These are phyloP conservation scores for Xerocomus amazonicus DNA, from an alignment of 1,284 basidiomycete genomes.

Conservation along the genomic window DNA sequence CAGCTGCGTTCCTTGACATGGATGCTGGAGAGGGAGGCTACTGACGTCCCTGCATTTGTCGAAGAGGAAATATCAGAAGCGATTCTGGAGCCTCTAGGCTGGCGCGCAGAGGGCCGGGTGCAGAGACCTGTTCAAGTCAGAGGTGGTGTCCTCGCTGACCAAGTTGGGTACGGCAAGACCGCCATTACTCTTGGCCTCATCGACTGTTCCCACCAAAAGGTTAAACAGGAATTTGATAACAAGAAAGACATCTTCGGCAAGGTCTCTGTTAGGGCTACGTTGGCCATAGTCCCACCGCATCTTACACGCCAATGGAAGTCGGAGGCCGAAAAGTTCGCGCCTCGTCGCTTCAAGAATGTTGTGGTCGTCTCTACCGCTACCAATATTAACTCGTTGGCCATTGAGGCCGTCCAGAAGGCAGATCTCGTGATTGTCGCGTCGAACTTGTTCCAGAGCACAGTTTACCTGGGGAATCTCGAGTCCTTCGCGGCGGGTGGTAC, in stretches of 20 bases:
- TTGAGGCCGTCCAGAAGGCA: constrained; percentile 75
- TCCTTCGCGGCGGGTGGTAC: constrained; percentile 64
- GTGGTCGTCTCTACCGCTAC: constrained; percentile 69
- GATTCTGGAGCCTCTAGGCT: constrained; percentile 78
- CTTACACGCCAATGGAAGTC: constrained; percentile 87
- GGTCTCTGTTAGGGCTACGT: constrained; percentile 72
- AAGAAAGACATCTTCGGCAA: constrained; percentile 58
- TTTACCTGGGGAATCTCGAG: constrained; percentile 76
- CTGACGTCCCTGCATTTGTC: constrained; percentile 67
- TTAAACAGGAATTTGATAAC: constrained; percentile 56
- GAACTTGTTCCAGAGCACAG: constrained; percentile 75
- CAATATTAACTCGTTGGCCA: constrained; percentile 73
- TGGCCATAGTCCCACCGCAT: constrained; percentile 88
- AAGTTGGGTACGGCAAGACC: constrained; percentile 96
- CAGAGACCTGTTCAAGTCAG: constrained; percentile 72
- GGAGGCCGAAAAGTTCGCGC: constrained; percentile 82
- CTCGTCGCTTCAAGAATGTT: constrained; percentile 58
- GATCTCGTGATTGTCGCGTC: constrained; percentile 89
- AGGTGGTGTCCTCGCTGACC: constrained; percentile 92
- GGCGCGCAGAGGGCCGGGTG: constrained; percentile 91
- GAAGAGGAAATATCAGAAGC: constrained; percentile 96
- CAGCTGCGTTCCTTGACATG: constrained; percentile 89
- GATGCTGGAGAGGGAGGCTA: constrained; percentile 85
- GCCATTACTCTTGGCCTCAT: constrained; percentile 91
- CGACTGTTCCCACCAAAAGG: constrained; percentile 58